Evolutionary conservation across 2,329 filamentous ascomycete genomes (phyloP).

Genomic region (Penicillium sp.): DNA sequence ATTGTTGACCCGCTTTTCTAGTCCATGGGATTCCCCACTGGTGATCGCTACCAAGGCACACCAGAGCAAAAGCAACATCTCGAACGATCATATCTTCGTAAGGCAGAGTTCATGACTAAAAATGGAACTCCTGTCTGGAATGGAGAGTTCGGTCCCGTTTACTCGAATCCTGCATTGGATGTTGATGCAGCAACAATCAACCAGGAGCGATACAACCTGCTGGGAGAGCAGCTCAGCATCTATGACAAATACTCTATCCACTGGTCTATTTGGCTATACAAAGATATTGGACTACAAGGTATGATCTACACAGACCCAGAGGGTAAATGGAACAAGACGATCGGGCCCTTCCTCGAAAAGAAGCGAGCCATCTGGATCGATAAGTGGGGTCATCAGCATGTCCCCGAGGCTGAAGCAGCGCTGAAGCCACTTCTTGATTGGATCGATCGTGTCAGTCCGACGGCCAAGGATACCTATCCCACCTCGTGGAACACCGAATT

Average conservation of each 20-base stretch:
- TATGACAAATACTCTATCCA: slow-evolving; percentile 55
- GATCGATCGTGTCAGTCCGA: slow-evolving; percentile 46
- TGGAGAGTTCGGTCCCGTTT: slow-evolving; percentile 54
- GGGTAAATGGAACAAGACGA: slow-evolving; percentile 52
- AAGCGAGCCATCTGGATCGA: slow-evolving; percentile 57
- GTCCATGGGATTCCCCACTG: slow-evolving; percentile 46
- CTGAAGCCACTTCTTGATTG: slow-evolving; percentile 46
- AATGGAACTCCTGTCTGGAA: slow-evolving; percentile 52
- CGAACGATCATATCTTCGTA: slow-evolving; percentile 47
- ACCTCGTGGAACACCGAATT: slow-evolving; percentile 53
- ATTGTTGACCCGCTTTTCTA: background rate
- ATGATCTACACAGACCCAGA: slow-evolving; percentile 54
- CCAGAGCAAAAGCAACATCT: slow-evolving; percentile 43
- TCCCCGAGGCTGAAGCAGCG: slow-evolving; percentile 46
- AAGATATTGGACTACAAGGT: slow-evolving; percentile 59
- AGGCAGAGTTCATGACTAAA: slow-evolving; percentile 49
- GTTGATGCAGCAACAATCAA: slow-evolving; percentile 42
- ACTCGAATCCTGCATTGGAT: slow-evolving; percentile 30
- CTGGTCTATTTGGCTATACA: slow-evolving; percentile 64
- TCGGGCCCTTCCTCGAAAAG: slow-evolving; percentile 57
- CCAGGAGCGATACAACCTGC: slow-evolving; percentile 47
- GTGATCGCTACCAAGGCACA: slow-evolving; percentile 43
- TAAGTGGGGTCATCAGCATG: slow-evolving; percentile 53
- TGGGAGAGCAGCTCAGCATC: slow-evolving; percentile 52
- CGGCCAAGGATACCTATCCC: slow-evolving; percentile 47